Base-by-base conservation (phyloP, 1,284 basidiomycete genomes). In the Cryptococcus sp. region DNA sequence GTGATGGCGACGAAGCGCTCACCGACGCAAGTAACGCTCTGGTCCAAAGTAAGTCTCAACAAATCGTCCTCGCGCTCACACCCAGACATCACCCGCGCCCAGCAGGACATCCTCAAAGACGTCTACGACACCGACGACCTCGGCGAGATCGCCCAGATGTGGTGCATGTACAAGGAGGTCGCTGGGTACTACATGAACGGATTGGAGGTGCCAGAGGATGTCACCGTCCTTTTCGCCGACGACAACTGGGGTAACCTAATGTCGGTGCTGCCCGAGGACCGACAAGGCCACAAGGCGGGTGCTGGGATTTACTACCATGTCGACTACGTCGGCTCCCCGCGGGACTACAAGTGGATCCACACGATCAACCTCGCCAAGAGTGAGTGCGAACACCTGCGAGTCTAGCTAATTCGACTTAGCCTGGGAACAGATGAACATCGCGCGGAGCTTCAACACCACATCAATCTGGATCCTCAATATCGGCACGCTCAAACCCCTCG, bases 271-370 rank as follows among this genome's bases (percentile, higher is more conserved):
- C 71, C 82, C 2, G 68, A 77, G 6, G 77, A 78, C 39, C 50
- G 38, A 31, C 85, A 87, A 66, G 80, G 83, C 8, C 84, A 85
- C 64, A 78, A 86, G 47, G 82, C 83, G 0, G 87, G 87, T 48
- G 87, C 86, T 39, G 84, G 83, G 45, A 61, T 88, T 3, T 88
- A 88, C 70, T 88, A 87, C 69, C 87, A 87, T 67, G 84, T 85
- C 64, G 69, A 71, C 27, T 71, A 68, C 53, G 67, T 69, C 40
- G 67, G 66, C 13, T 62, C 67, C 20, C 78, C 79, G 4, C 64
- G 76, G n/a, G 67, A 77, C 53, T 80, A 80, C 70, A 80, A 80
- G 50, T 72, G 70, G 70, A 69, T 67, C 54, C 67, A 69, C 59
- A 69, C 67, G 3, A 67, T 64, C 62, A 64, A 62, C 44, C 54